These are phyloP conservation scores for Coemansia erecta DNA, from an alignment of 192 early-diverging fungal genomes.

Conservation along the genomic window DNA sequence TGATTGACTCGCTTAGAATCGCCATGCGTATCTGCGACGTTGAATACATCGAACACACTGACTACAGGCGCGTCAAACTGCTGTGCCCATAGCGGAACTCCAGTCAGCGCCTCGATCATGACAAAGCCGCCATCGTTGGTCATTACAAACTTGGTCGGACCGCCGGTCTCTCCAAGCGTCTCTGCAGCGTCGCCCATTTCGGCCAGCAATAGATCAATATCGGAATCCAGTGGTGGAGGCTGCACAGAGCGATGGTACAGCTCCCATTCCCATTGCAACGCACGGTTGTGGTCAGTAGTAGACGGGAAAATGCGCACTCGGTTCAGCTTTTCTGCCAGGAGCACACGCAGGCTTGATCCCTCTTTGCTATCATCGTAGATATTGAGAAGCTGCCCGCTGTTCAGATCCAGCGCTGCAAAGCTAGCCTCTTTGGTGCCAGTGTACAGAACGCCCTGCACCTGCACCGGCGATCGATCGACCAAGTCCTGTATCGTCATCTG, in stretches of 20 bases:
- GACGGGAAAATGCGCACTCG: constrained; percentile 36
- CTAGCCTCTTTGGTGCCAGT: constrained; percentile 65
- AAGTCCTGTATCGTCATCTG: constrained; percentile 69
- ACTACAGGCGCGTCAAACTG: constrained; percentile 57
- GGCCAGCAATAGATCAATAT: constrained; percentile 29
- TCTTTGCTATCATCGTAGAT: constrained; percentile 55
- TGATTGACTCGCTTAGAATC: constrained; percentile 11
- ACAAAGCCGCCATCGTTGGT: constrained; percentile 47
- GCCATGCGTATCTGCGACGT: constrained; percentile 21
- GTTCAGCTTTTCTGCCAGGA: constrained; percentile 39
- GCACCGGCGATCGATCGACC: constrained; percentile 60
- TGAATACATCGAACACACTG: constrained; percentile 59
- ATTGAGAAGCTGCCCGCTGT: constrained; percentile 60
- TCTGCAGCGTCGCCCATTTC: constrained; percentile 61
- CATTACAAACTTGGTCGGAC: constrained; percentile 41
- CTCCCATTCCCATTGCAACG: constrained; percentile 32
- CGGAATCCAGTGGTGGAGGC: constrained; percentile 34
- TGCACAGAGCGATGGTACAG: constrained; percentile 39
- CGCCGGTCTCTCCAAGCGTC: constrained; percentile 41
- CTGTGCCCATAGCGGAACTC: constrained; percentile 56
- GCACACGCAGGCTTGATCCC: constrained; percentile 16
- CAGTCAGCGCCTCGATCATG: constrained; percentile 38
- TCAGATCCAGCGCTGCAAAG: constrained; percentile 69
- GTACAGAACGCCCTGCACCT: constrained; percentile 59
- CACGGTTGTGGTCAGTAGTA: background rate